Evolutionary conservation across 2,329 filamentous ascomycete genomes (phyloP).

Genomic region (Penicillium sp.): DNA sequence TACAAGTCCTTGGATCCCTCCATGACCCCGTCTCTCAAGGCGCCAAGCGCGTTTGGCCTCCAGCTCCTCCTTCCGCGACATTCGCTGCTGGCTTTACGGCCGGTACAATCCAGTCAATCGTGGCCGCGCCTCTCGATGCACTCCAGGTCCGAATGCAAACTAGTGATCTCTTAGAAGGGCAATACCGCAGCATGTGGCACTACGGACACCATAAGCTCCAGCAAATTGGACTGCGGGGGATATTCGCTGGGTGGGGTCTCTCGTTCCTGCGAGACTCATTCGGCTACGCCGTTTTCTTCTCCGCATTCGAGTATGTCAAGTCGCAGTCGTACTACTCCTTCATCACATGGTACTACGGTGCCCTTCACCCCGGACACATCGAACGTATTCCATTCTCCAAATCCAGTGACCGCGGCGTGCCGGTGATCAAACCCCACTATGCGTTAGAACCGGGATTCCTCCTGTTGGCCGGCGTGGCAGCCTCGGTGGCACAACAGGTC

Average conservation of each 20-base stretch:
- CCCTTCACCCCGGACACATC: constrained; percentile 33
- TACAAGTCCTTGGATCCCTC: constrained; percentile 61
- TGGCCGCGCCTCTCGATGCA: constrained; percentile 67
- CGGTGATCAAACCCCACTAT: constrained; percentile 65
- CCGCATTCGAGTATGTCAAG: constrained; percentile 67
- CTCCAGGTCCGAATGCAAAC: constrained; percentile 65
- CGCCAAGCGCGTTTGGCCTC: constrained; percentile 63
- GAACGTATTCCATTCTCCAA: constrained; percentile 32
- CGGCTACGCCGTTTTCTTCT: constrained; percentile 66
- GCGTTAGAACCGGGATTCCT: constrained; percentile 66
- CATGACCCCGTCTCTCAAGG: constrained; percentile 63
- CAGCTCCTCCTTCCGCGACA: constrained; percentile 57
- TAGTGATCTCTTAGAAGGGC: constrained; percentile 61
- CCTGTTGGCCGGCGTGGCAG: constrained; percentile 62
- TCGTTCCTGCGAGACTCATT: constrained; percentile 64
- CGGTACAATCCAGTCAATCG: constrained; percentile 62
- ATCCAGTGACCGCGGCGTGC: constrained; percentile 39
- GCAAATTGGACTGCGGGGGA: constrained; percentile 63
- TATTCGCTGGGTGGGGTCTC: constrained; percentile 67
- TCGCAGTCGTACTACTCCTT: constrained; percentile 66
- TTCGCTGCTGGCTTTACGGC: constrained; percentile 64
- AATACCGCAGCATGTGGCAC: constrained; percentile 67
- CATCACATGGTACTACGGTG: constrained; percentile 62
- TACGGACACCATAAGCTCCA: constrained; percentile 62
- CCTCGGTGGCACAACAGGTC: constrained; percentile 61